A percentile compares a stretch with the other conserved stretches of the same genome.
Evolutionary conservation across 2,329 filamentous ascomycete species (phyloP).

Genomic region (Sarocladium brachiariae): DNA sequence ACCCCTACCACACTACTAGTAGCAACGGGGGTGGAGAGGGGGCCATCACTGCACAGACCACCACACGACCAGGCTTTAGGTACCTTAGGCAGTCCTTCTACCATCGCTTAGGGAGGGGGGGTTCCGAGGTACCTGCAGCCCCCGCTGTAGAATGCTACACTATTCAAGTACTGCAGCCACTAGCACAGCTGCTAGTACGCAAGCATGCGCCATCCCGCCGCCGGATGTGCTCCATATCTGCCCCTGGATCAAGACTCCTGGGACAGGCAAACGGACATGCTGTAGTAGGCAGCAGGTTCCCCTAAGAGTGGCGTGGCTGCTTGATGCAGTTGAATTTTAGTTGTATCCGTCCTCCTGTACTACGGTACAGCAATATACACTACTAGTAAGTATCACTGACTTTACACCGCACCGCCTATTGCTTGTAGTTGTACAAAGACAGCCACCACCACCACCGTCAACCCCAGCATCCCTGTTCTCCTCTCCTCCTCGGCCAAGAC

Average conservation of each 20-base stretch:
- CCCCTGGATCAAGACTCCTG: constrained; percentile 1
- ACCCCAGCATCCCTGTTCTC: background rate
- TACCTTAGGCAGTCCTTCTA: no score
- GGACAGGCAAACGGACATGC: background rate
- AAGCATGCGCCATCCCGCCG: no score
- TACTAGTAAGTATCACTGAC: no score
- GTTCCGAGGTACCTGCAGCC: constrained; percentile 1
- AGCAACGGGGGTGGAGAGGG: background rate
- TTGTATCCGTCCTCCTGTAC: no score
- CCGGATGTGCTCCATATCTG: background rate
- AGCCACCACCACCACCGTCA: background rate
- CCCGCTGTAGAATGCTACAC: background rate
- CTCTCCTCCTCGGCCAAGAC: no score
- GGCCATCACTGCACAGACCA: background rate
- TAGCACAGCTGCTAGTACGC: no score
- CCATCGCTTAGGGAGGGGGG: background rate
- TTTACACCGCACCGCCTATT: no score
- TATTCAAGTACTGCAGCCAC: background rate
- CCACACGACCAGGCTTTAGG: no score
- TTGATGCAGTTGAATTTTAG: no score
- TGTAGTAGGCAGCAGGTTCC: no score
- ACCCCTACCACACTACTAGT: constrained; percentile 2
- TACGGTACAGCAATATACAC: no score
- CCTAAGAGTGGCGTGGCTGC: no score
- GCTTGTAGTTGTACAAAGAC: background rate